phyloP scores from a whole-genome alignment of 2,329 filamentous ascomycete species.

The Fusarium pseudograminearum region DNA sequence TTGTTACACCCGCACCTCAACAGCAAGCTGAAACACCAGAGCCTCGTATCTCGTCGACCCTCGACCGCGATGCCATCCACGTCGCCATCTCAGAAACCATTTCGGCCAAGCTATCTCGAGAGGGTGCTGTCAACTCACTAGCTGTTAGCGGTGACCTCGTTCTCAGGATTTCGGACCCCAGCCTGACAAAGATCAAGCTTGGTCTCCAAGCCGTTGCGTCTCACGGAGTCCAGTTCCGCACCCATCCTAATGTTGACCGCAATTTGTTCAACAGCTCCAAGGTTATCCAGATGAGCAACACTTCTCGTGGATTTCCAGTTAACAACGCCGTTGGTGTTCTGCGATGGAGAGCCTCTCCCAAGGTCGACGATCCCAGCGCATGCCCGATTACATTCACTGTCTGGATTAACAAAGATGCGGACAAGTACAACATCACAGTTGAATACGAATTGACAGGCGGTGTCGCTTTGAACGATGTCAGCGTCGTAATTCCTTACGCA shows the following conservation, averaged over 20 bases:
- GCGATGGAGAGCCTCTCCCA: slow-evolving; percentile 89
- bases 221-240: slow-evolving; percentile 90
- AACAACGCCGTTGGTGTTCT: slow-evolving; percentile 95
- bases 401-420: slow-evolving; percentile 92
- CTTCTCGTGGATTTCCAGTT: slow-evolving; percentile 87
- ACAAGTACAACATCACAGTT: slow-evolving; percentile 89
- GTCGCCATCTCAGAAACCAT: slow-evolving; percentile 91
- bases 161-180: slow-evolving; percentile 87
- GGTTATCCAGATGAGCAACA: slow-evolving; percentile 90
- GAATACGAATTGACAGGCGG: slow-evolving; percentile 93
- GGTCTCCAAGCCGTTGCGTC: slow-evolving; percentile 80
- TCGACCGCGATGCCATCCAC: slow-evolving; percentile 87
- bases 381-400: slow-evolving; percentile 96
- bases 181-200: slow-evolving; percentile 92
- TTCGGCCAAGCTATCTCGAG: slow-evolving; percentile 86
- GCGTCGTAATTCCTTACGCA: slow-evolving; percentile 87
- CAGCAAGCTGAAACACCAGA: slow-evolving; percentile 64
- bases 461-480: slow-evolving; percentile 84
- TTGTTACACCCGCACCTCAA: slow-evolving; percentile 70
- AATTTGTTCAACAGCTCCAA: slow-evolving; percentile 85
- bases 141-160: slow-evolving; percentile 93
- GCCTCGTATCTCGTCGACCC: slow-evolving; percentile 72
- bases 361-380: slow-evolving; percentile 81
- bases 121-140: slow-evolving; percentile 87
- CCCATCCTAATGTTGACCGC: slow-evolving; percentile 96